Percentiles rank a stretch among this genome's conserved stretches.
phyloP scores from a whole-genome alignment of 2,329 filamentous ascomycete species.

The Emergomyces africanus region DNA sequence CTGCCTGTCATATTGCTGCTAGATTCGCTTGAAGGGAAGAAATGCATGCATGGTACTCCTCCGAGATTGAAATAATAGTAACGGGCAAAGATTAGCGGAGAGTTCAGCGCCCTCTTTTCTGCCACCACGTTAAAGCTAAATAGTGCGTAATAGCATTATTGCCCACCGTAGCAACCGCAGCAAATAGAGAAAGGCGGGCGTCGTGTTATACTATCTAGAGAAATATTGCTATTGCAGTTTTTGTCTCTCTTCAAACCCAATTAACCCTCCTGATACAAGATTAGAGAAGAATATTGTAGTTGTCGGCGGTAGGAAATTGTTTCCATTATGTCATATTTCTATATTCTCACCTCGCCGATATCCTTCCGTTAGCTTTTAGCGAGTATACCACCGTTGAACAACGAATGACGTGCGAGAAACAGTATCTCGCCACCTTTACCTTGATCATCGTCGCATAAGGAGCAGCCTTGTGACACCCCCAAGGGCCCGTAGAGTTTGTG shows the following conservation, averaged over 20 bases:
- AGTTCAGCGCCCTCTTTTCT: background rate
- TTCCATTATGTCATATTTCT: background rate
- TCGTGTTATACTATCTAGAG: background rate
- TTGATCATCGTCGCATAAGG: background rate
- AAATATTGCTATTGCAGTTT: background rate
- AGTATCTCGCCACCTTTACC: background rate
- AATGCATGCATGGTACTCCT: background rate
- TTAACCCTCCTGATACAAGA: too few species aligned
- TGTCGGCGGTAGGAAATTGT: background rate
- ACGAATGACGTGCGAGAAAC: background rate
- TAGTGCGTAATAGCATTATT: background rate
- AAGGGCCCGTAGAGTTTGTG: background rate
- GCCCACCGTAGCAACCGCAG: background rate
- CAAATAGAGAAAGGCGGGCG: background rate
- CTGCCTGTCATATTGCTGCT: background rate
- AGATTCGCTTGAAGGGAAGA: background rate
- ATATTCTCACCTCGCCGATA: background rate
- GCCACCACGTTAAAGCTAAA: background rate
- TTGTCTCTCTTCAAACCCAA: background rate
- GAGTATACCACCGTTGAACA: background rate
- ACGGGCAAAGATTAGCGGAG: background rate
- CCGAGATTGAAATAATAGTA: background rate
- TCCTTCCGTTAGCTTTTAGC: background rate
- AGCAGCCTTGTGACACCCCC: constrained; percentile 1
- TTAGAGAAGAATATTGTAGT: too few species aligned